These are phyloP conservation scores for Fremontodendron californicum DNA, from an alignment of 345 rosid species.

Conservation along the genomic window DNA sequence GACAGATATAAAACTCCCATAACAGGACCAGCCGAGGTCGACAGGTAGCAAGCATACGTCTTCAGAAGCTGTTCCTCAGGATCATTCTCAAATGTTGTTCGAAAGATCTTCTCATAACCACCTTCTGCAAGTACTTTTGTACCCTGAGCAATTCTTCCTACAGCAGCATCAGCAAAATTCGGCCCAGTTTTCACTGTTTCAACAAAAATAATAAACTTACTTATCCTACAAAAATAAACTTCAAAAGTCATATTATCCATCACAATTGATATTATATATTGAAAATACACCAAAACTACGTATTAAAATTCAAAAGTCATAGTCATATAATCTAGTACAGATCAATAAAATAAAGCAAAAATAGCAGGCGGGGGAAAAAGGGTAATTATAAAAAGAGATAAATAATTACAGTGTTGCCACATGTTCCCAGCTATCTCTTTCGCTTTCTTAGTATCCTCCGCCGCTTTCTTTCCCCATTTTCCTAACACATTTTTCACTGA, in stretches of 20 bases:
- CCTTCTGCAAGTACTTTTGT: slow-evolving; percentile 91
- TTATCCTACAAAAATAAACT: too few relatives aligned
- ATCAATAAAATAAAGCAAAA: too few relatives aligned
- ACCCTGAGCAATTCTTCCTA: slow-evolving; percentile 81
- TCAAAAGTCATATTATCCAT: background rate
- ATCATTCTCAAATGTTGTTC: slow-evolving; percentile 61
- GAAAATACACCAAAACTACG: background rate
- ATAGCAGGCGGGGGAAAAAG: background rate
- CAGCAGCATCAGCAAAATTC: slow-evolving; percentile 87
- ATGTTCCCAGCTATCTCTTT: slow-evolving; percentile 88
- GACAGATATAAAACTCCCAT: slow-evolving; percentile 86
- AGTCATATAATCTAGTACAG: background rate
- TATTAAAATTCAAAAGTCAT: background rate
- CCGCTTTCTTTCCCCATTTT: slow-evolving; percentile 84
- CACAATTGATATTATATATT: background rate
- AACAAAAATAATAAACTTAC: background rate
- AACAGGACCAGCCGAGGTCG: slow-evolving; percentile 96
- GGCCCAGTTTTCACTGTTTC: slow-evolving; percentile 84
- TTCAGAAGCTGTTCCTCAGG: slow-evolving; percentile 77
- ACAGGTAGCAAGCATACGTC: slow-evolving; percentile 79
- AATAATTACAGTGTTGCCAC: slow-evolving; percentile 73
- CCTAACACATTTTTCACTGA: slow-evolving; percentile 73
- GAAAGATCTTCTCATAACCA: slow-evolving; percentile 86
- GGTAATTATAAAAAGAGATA: background rate
- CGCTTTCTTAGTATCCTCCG: slow-evolving; percentile 86